Base-by-base conservation (phyloP, 495 filamentous ascomycete genomes). In the Aspergillus cristatus region DNA sequence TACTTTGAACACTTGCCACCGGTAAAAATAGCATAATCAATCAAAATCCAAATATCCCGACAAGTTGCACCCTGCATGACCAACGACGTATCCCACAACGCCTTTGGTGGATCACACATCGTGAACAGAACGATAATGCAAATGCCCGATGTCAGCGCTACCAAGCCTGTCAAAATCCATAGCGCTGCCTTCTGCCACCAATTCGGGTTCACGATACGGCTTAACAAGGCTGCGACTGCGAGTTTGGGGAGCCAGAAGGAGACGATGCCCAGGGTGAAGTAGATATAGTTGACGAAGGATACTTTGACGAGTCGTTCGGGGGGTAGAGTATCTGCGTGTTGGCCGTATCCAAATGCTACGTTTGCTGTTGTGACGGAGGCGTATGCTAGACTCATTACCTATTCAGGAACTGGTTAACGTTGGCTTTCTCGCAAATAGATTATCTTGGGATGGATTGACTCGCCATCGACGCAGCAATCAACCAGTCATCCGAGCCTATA, bases 401-500 rank as follows among this genome's bases (percentile, higher is more conserved):
- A 22, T 15, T 7, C 5, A 11, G 28, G n/a, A 25, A 26, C 8
- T n/a, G n/a, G n/a, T n/a, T n/a, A n/a, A n/a, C 8, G 28, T n/a
- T 3, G 0, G 2, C 17, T 35, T 18, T 15, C n/a, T n/a, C n/a
- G n/a, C n/a, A n/a, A n/a, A n/a, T n/a, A n/a, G n/a, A n/a, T n/a
- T n/a, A n/a, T n/a, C n/a, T n/a, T n/a, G n/a, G n/a, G n/a, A n/a
- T n/a, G n/a, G n/a, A n/a, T n/a, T n/a, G 14, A 42, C 42, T 29
- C 43, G 64, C 65, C 48, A 66, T 49, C 37, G 63, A 51, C 1
- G 48, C 35, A 7, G 54, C 42, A 43, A 70, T 64, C 24, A 64
- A 58, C 28, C 59, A 67, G 42, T 74, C 67, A 54, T 73, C 70
- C 32, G 35, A 40, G 12, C 68, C 66, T 2, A 65, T 31, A 26